Base-by-base conservation (phyloP, 371 early-diverging fungal species). In the Mortierella sp. region DNA sequence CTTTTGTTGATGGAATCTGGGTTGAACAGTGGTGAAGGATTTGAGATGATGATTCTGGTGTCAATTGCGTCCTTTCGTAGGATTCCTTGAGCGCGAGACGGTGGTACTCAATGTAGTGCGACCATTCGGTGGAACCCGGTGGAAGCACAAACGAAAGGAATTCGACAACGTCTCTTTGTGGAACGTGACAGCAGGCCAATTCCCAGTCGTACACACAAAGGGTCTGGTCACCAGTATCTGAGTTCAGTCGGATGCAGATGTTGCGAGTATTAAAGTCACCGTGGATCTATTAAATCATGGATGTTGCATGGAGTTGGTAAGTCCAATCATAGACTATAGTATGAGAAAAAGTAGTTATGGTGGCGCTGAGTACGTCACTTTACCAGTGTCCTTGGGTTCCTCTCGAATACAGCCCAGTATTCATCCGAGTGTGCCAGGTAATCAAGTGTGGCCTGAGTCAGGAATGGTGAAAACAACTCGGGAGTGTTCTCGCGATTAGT, bases 131-230 rank as follows among this genome's bases (percentile, higher is more conserved):
- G 2, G 78, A 76, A 21, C 66, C 71, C 0, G 78, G 78, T n/a
- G 78, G 78, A 28, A 76, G 78, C 27, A 76, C 78, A 70, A 66
- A 76, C 16, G 78, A 56, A 23, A 76, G 58, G 56, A 76, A 66
- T 51, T 76, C 78, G 63, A 76, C 70, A 19, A 76, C 78, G 54
- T 76, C 78, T 14, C 78, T 28, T 26, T 76, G 78, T 28, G 78
- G 78, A 3, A 76, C 70, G 23, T 76, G 78, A 19, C 78, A 76
- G 48, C 78, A 76, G 14, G 78, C 70, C 27, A 76, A 46, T 24
- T 76, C 78, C 78, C 78, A 76, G 24, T 76, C 78, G 19, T 76
- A 76, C 0, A 62, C 78, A 23, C 78, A 76, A 1, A 76, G 63
- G 4, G 16, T 38, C 45, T 70, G 61, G 3, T 58, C 60, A 14